Conservation (phyloP, 2,329 filamentous ascomycete genomes). For the Verticillium longisporum region DNA sequence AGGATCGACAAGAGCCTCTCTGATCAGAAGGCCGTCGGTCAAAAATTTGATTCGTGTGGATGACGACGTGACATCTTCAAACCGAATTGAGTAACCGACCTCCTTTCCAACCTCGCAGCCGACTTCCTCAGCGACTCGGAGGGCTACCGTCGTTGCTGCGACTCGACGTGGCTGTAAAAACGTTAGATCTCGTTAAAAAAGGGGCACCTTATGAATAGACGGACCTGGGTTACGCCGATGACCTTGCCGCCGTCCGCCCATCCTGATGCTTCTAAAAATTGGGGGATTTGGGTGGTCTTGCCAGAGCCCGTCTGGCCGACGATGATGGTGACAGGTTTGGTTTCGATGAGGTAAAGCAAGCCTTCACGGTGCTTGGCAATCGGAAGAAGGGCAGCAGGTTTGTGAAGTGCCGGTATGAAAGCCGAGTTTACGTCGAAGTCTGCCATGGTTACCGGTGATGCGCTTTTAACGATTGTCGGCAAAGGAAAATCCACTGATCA, state of each 20-base stretch:
- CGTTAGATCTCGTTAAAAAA: background rate
- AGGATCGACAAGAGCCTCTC: slow-evolving; percentile 90
- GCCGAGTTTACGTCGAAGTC: slow-evolving; percentile 50
- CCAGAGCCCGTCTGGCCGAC: slow-evolving; percentile 92
- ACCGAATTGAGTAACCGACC: slow-evolving; percentile 84
- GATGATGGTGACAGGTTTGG: slow-evolving; percentile 75
- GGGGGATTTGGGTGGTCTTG: slow-evolving; percentile 93
- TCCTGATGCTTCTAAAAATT: slow-evolving; percentile 80
- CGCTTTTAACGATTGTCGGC: background rate
- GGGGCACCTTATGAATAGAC: slow-evolving; percentile 18
- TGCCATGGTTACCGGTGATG: slow-evolving; percentile 30
- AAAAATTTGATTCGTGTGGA: slow-evolving; percentile 89
- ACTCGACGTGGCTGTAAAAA: slow-evolving; percentile 69
- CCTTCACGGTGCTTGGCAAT: slow-evolving; percentile 77
- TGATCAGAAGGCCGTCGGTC: slow-evolving; percentile 84
- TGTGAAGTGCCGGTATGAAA: slow-evolving; percentile 79
- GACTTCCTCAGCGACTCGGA: slow-evolving; percentile 84
- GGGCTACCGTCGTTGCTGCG: slow-evolving; percentile 83
- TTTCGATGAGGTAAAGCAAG: slow-evolving; percentile 82
- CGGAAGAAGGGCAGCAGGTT: slow-evolving; percentile 74
- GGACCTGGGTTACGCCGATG: slow-evolving; percentile 84
- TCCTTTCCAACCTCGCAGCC: slow-evolving; percentile 82
- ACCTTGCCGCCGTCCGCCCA: slow-evolving; percentile 81
- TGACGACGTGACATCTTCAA: slow-evolving; percentile 86
- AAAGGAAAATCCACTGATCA: background rate